Base-by-base conservation (phyloP, 257 asterid species). In the Pogostemon cablin region DNA sequence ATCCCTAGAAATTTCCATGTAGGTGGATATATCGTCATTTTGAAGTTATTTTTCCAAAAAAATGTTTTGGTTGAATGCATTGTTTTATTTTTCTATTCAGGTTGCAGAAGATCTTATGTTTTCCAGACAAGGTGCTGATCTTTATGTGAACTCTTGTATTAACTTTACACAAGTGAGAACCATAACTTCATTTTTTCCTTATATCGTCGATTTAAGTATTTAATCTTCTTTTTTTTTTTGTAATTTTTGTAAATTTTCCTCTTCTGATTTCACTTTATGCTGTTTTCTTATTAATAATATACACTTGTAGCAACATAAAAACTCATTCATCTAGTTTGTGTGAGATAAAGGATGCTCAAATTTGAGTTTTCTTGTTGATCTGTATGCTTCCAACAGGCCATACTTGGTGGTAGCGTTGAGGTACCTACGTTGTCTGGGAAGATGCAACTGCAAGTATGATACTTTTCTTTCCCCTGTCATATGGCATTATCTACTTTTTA, bases 321-420 rank as follows among this genome's bases (percentile, higher is more conserved):
- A n/a, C 46, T 50, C 25, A 25, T 61, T 76, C 20, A 20, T 42
- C 67, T 61, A 60, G 32, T 65, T 52, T 20, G 60, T 52, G 67
- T 42, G 17, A 59, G 65, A 4, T 4, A 75, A 56, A 48, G 40
- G 44, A 38, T 37, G 35, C 62, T 11, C 44, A 25, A 43, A 35
- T 53, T 63, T 47, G 65, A 63, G 12, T 75, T 53, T 60, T 46
- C 35, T 73, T 35, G 68, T 76, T 69, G 49, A 43, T 64, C 57
- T 62, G 32, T 54, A 61, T 61, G 67, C 71, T 78, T 70, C 60
- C 75, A 10, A 76, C 87, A 93, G 97, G 97, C 98, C 63, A 83
- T 91, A 73, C 97, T 93, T 87, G 98, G 97, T 73, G 98, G 97
- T 72, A 74, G 80, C 69, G 74, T 91, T 73, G 95, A 86, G 78